phyloP scores from a whole-genome alignment of 129 eudicot species.

The Lactuca saligna region DNA sequence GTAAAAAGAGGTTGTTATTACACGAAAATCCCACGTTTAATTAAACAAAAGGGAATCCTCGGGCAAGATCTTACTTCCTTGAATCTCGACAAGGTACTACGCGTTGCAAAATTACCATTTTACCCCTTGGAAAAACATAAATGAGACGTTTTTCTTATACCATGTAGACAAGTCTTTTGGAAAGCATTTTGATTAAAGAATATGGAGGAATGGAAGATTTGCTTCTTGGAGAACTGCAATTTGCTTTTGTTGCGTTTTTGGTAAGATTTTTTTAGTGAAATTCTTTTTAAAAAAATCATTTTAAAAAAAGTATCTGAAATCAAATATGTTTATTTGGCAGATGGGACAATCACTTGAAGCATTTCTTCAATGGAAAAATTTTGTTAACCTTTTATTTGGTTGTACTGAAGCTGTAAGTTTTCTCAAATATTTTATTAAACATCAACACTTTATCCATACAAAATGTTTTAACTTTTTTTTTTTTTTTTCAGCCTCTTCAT shows the following conservation, averaged over 20 bases:
- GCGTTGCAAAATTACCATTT: not conserved
- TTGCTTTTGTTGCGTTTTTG: conserved; percentile 90
- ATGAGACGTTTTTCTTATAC: not conserved
- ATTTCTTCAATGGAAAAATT: conserved; percentile 85
- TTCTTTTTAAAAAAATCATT: not conserved
- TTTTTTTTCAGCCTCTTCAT: conserved; percentile 67
- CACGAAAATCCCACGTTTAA: conserved; percentile 72
- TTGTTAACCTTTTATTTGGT: conserved; percentile 71
- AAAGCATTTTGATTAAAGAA: conserved; percentile 62
- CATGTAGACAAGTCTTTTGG: conserved; percentile 66
- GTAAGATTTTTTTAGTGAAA: conserved; percentile 32
- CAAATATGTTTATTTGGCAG: conserved; percentile 41
- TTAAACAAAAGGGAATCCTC: conserved; percentile 70
- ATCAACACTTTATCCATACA: not conserved
- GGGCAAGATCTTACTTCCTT: conserved; percentile 73
- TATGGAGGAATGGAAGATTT: conserved; percentile 78
- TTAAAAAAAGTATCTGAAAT: conserved; percentile 1
- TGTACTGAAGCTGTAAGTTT: conserved; percentile 87
- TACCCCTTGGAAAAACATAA: not conserved
- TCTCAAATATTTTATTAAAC: not conserved
- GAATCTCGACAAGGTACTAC: conserved; percentile 98
- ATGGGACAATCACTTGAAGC: conserved; percentile 97
- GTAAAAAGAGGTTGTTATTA: conserved; percentile 67
- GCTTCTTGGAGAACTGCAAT: conserved; percentile 85
- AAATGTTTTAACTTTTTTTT: not conserved